Base-by-base conservation (phyloP, 2,329 filamentous ascomycete genomes). In the Penicillium sclerotigenum region DNA sequence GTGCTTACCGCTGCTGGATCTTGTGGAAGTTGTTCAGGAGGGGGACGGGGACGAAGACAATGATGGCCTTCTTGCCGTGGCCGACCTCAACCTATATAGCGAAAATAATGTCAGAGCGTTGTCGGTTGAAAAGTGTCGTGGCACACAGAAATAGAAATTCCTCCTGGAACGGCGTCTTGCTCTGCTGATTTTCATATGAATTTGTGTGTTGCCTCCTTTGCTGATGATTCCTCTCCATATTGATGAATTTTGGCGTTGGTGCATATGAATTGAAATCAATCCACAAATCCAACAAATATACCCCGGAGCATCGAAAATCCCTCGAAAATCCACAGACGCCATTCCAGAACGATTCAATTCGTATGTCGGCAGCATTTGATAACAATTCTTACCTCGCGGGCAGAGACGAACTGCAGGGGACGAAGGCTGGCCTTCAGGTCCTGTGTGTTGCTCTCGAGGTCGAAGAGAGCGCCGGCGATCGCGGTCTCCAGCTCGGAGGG, bases 31-130 rank as follows among this genome's bases (percentile, higher is more conserved):
- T 90, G 80, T 88, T 84, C 80, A 99, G 91, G 81, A 95, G 91
- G 82, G 94, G 94, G 80, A 99, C 94, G 79, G 94, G 94, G 86
- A 99, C 94, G 90, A 99, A 99, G 90, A 99, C 96, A 86, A 96
- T 93, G 85, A 99, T 94, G 78, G 94, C 94, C 89, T 97, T 99
- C 88, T 96, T 96, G 88, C 94, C 94, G 86, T 97, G 92, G 85
- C 94, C 94, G 83, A 97, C 93, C 86, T 99, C 94, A 86, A 99
- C 94, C 94, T 99, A 76, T 2, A 54, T 73, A 76, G 77, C 75
- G 79, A 74, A 48, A 52, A 52, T 45, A 54, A 62, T 59, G 68
- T 73, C 64, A 73, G 71, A 63, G 47, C 20, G 42, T 34, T 48
- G 47, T 59, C 57, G 48, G 46, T 11, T 49, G 52, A 34, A 60